Evolutionary conservation across 2,329 filamentous ascomycete species (phyloP).

Genomic region (Polytolypa hystricis): DNA sequence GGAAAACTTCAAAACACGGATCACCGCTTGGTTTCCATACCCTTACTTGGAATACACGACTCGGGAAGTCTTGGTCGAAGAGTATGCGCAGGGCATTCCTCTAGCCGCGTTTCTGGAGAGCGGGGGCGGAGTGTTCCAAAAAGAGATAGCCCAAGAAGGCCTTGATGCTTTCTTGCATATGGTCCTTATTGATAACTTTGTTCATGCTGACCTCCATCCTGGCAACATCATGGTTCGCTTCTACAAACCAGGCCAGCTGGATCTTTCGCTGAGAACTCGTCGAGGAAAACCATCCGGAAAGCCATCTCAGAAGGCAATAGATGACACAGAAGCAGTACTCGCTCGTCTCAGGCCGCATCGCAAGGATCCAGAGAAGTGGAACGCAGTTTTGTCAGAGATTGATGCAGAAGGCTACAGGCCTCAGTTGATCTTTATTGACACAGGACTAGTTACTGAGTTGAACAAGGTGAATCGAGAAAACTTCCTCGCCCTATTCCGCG

Average conservation of each 20-base stretch:
- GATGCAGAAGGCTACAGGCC: slow-evolving; percentile 82
- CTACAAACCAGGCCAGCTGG: slow-evolving; percentile 68
- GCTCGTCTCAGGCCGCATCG: slow-evolving; percentile 65
- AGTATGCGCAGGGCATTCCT: slow-evolving; percentile 91
- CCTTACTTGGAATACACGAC: slow-evolving; percentile 90
- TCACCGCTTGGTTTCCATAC: slow-evolving; percentile 93
- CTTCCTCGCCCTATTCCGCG: slow-evolving; percentile 91
- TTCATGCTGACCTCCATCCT: slow-evolving; percentile 90
- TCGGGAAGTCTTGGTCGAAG: slow-evolving; percentile 82
- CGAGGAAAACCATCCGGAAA: slow-evolving; percentile 25
- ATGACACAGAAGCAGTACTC: slow-evolving; percentile 81
- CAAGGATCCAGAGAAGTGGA: slow-evolving; percentile 60
- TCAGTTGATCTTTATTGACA: slow-evolving; percentile 95
- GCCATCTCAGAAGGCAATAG: slow-evolving; percentile 8
- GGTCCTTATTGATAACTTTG: slow-evolving; percentile 94
- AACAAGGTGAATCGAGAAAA: slow-evolving; percentile 78
- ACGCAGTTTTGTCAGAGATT: slow-evolving; percentile 59
- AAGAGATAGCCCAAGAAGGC: slow-evolving; percentile 89
- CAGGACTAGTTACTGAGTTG: slow-evolving; percentile 85
- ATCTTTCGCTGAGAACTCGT: slow-evolving; percentile 45
- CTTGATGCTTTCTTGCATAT: slow-evolving; percentile 93
- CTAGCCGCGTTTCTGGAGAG: slow-evolving; percentile 82
- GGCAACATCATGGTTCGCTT: slow-evolving; percentile 99
- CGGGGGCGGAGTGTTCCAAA: slow-evolving; percentile 83
- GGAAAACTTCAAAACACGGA: slow-evolving; percentile 76